Base-by-base conservation (phyloP, 768 basidiomycete species). In the Suillus hirtellus region DNA sequence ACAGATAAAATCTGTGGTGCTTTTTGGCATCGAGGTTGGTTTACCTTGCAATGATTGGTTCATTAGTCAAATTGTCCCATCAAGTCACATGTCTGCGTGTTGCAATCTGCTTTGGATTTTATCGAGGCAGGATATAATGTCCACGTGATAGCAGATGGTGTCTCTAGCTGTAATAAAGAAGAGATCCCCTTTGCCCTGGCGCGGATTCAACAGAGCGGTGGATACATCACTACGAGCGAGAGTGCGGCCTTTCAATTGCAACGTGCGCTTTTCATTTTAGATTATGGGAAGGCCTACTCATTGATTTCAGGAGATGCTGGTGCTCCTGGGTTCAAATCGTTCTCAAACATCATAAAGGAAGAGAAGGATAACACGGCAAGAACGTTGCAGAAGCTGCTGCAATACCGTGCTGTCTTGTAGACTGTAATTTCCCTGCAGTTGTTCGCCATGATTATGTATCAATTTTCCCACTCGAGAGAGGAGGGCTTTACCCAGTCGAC, bases 21-120 rank as follows among this genome's bases (percentile, higher is more conserved):
- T 98, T 6, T 87, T 94, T 65, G 96, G 96, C 17, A 95, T 96
- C 59, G 95, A 96, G 83, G 94, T 92, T 66, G 43, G 84, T 73
- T 17, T 7, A 47, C 24, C 5, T 19, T 53, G 3, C 21, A 8
- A 9, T 21, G n/a, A 15, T 17, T 40, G 27, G 37, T 52, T 40
- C 3, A 14, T 34, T 11, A 1, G 19, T 60, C 19, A 68, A 56
- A 35, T 62, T 64, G 27, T 1, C 27, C 24, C n/a, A 66, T 17
- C 10, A 66, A 95, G 94, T 85, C 91, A 17, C 95, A 96, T 69
- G 86, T 97, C 64, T 97, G 95, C 70, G 86, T 96, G 10, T 81
- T 95, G 7, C 95, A 96, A 74, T 92, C 93, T 0, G 82, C 89
- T 0, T 77, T 95, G 19, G 88, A 90, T 64, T 81, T 96, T 14